Percentiles rank a stretch among this genome's conserved stretches.
These are phyloP conservation scores for Phytophthora lateralis DNA, from an alignment of 352 stramenopile species.

Conservation along the genomic window DNA sequence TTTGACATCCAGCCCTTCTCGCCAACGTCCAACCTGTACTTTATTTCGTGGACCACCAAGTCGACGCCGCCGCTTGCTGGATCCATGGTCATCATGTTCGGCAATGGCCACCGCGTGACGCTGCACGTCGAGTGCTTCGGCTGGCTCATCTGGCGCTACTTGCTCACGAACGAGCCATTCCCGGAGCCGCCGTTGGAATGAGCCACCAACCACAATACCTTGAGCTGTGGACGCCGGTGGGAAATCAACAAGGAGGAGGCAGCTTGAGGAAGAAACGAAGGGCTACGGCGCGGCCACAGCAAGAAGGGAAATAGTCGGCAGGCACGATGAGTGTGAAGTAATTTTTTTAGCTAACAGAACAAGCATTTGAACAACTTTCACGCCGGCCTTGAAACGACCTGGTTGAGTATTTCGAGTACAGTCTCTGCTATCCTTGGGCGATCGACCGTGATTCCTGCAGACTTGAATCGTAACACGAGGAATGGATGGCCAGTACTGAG, in stretches of 20 bases:
- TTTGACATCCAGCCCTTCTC: constrained; percentile 84
- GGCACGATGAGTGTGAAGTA: constrained; percentile 12
- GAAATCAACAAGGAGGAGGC: not conserved
- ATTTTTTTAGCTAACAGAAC: constrained; percentile 18
- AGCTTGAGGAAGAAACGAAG: not conserved
- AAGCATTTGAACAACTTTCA: constrained; percentile 8
- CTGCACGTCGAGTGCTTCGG: constrained; percentile 87
- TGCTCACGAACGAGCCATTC: constrained; percentile 85
- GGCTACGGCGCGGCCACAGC: not conserved
- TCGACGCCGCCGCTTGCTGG: constrained; percentile 69
- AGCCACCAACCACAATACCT: constrained; percentile 6
- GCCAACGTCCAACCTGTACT: constrained; percentile 74
- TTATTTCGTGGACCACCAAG: constrained; percentile 87
- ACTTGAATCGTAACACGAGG: constrained; percentile 8
- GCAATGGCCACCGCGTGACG: constrained; percentile 79
- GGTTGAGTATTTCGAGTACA: constrained; percentile 16
- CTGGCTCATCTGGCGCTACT: constrained; percentile 86
- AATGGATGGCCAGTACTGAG: constrained; percentile 31
- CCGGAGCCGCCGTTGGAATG: constrained; percentile 63
- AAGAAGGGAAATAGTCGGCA: not conserved
- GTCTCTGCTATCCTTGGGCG: constrained; percentile 5
- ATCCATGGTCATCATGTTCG: constrained; percentile 88
- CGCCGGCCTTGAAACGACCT: constrained; percentile 20
- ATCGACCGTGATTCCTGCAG: constrained; percentile 1
- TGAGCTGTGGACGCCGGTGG: not conserved